phyloP scores from a whole-genome alignment of 1,139 yeast genomes.

The Taphrina deformans region DNA sequence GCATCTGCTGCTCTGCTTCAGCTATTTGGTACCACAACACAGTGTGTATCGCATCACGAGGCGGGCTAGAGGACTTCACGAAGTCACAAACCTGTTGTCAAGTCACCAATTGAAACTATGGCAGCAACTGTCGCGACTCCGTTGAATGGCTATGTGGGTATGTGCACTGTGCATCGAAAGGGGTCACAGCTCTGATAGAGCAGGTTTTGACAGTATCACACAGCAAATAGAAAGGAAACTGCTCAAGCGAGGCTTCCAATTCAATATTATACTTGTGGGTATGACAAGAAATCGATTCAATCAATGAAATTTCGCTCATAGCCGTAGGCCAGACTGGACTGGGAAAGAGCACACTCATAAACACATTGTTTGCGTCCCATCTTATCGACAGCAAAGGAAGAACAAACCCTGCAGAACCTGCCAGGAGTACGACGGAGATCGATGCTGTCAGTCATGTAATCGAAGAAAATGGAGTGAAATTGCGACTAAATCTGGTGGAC shows the following conservation, averaged over 20 bases:
- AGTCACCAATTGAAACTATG: background rate
- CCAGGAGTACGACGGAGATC: conserved; percentile 86
- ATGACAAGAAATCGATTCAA: conserved; percentile 20
- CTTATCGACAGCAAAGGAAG: conserved; percentile 75
- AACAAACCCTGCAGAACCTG: conserved; percentile 63
- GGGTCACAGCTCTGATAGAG: background rate
- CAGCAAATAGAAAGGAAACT: conserved; percentile 90
- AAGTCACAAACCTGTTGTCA: too few relatives aligned
- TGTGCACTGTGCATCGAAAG: background rate
- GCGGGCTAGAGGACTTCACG: too few relatives aligned
- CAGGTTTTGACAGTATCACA: conserved; percentile 95
- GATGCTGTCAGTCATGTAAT: conserved; percentile 66
- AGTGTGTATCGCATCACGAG: too few relatives aligned
- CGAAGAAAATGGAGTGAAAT: conserved; percentile 80
- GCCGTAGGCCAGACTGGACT: conserved; percentile 75
- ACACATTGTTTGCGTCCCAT: conserved; percentile 83
- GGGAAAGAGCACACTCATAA: conserved; percentile 88
- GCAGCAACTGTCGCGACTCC: conserved; percentile 21
- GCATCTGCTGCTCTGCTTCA: background rate
- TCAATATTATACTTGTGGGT: conserved; percentile 92
- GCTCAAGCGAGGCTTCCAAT: conserved; percentile 89
- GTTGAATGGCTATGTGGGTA: conserved; percentile 28
- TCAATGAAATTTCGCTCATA: too few relatives aligned
- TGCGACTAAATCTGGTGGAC: conserved; percentile 84
- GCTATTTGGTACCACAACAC: too few relatives aligned